Conservation (phyloP, 345 rosid genomes). For the Eucalyptus curtisii region DNA sequence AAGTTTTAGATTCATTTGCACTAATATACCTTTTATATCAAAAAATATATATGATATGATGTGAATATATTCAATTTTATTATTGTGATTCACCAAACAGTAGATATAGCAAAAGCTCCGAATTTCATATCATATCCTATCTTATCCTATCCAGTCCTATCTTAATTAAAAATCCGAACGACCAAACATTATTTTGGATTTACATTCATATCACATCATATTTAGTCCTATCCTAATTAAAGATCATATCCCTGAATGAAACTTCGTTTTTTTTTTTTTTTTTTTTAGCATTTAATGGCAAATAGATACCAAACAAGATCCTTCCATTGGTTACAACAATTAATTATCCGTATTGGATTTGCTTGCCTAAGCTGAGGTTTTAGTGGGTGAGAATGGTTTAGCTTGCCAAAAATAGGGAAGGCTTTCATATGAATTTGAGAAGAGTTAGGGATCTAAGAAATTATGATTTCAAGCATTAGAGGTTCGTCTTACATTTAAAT, state of each 20-base stretch:
- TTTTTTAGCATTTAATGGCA: too few species aligned
- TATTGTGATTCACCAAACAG: rapidly evolving
- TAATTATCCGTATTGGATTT: too few species aligned
- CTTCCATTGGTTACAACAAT: too few species aligned
- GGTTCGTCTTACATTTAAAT: background rate
- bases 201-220: rapidly evolving
- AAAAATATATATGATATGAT: rapidly evolving
- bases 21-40: background rate
- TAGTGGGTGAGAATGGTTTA: background rate
- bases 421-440: background rate
- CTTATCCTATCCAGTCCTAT: rapidly evolving
- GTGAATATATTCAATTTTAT: background rate
- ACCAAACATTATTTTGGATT: background rate
- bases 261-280: too few species aligned
- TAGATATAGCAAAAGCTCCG: rapidly evolving
- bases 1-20: background rate
- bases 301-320: too few species aligned
- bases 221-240: too few species aligned
- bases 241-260: too few species aligned
- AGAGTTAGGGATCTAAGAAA: background rate
- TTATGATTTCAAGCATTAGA: background rate
- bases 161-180: rapidly evolving
- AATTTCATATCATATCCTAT: background rate
- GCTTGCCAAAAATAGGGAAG: background rate
- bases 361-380: rapidly evolving